Percentiles rank a stretch among this genome's conserved stretches.
These are phyloP conservation scores for Pyrenochaeta sp. DNA, from an alignment of 2,329 filamentous ascomycete genomes.

Conservation along the genomic window DNA sequence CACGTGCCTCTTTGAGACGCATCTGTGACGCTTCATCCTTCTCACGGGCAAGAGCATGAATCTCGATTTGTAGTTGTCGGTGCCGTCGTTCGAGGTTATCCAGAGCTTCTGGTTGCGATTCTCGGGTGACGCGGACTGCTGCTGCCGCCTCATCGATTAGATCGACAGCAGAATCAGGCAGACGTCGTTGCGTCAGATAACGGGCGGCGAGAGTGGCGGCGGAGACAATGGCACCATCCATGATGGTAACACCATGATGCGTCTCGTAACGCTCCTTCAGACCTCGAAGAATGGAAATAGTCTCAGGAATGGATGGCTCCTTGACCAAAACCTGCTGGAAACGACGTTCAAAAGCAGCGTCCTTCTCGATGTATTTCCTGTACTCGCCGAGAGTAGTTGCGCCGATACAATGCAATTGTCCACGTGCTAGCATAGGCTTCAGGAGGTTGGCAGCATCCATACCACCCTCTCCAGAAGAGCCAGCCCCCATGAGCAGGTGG, in stretches of 20 bases:
- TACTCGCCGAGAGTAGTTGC: slow-evolving; percentile 96
- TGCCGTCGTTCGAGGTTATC: slow-evolving; percentile 92
- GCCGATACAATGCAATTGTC: slow-evolving; percentile 96
- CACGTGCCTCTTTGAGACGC: slow-evolving; percentile 82
- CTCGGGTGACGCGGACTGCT: slow-evolving; percentile 92
- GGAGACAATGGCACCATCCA: slow-evolving; percentile 90
- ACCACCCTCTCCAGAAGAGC: slow-evolving; percentile 90
- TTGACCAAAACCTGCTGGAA: slow-evolving; percentile 99
- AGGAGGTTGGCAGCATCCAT: slow-evolving; percentile 99
- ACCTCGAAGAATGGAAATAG: slow-evolving; percentile 96
- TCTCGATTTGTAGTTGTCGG: slow-evolving; percentile 95
- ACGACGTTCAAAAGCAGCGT: slow-evolving; percentile 95
- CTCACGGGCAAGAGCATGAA: slow-evolving; percentile 91
- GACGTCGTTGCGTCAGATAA: slow-evolving; percentile 87
- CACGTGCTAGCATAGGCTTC: slow-evolving; percentile 97
- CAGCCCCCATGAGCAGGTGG: slow-evolving; percentile 97
- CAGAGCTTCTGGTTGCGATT: slow-evolving; percentile 95
- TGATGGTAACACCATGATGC: slow-evolving; percentile 96
- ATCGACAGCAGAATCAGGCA: slow-evolving; percentile 97
- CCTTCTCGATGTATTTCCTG: slow-evolving; percentile 98
- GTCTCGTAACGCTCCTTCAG: slow-evolving; percentile 98
- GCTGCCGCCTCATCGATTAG: slow-evolving; percentile 95
- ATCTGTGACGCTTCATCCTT: slow-evolving; percentile 91
- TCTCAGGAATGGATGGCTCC: slow-evolving; percentile 87
- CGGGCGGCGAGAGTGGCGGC: slow-evolving; percentile 91